Evolutionary conservation across 1,284 basidiomycete genomes (phyloP), one percentile per base, ranked within the genome.

Genomic region (Takashimella koratensis): DNA sequence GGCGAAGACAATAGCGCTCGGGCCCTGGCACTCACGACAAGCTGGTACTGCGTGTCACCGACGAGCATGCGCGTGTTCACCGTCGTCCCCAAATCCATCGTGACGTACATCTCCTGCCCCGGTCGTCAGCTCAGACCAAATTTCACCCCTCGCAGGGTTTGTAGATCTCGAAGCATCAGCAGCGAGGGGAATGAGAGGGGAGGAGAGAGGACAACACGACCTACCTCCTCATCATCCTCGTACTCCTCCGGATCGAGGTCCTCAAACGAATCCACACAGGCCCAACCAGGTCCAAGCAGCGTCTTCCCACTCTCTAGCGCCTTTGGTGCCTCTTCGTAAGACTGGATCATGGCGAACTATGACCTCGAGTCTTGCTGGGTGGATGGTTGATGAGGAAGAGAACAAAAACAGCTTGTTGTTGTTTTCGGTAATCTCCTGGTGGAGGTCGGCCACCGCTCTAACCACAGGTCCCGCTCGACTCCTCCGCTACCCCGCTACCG

Each of bases 31-130:
- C 71, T 24, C 40, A 72, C 73, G 23, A 74, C 64, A 16, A 74
- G 63, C 57, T 74, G 73, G 50, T 72, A 74, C 8, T 63, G 56
- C 19, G 55, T 60, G 36, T 71, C 70, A 4, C 60, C 63, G 55
- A 65, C 60, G 12, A 74, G 49, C 0, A 59, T 51, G 42, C 65
- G 67, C 6, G 53, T 39, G 53, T 73, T 70, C 11, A 71, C 54
- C 22, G 66, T 58, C 8, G 57, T 59, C 0, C 71, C 73, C 13
- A 74, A 55, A 54, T 74, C 73, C 51, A 74, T 55, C 27, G 68
- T 65, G 10, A 71, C 63, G 48, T 72, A 72, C 10, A 64, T 42
- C 45, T 68, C 66, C 68, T 65, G 54, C 43, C 49, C 49, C 52
- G 36, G n/a, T n/a, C 11, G 22, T 58, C 26, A 49, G 39, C 25